Evolutionary conservation across 129 eudicot genomes (phyloP), one percentile per base, ranked within the genome.

Genomic region (Artemisia tridentata): DNA sequence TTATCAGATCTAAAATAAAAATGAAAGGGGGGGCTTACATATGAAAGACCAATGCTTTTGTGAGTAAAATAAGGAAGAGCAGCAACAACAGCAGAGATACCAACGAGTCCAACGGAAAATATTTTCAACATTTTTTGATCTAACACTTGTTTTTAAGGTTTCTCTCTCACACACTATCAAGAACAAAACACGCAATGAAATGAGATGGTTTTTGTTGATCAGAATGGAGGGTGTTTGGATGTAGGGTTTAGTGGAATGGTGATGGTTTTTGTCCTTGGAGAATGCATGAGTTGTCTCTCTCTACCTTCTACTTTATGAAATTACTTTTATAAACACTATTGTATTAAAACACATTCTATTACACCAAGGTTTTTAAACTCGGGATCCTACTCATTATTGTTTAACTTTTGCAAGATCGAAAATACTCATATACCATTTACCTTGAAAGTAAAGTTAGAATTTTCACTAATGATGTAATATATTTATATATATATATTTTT

Each of bases 91-190:
- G 89, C 98, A 74, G 90, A 93, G 15, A 93, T 71, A 8, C 98
- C 98, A 10, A 93, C 99, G 99, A 62, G 96, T 85, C 97, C 99
- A 93, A 15, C 99, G 76, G 86, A 93, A 93, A 45, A 90, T 90
- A 51, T 80, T 80, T 79, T 93, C 99, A 15, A 93, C 77, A 78
- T 87, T 90, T 23, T 70, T 79, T 21, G 12, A 38, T 48, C 11
- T 15, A 9, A 16, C n/a, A n/a, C n/a, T n/a, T n/a, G n/a, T n/a
- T n/a, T 25, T 29, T 54, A 52, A 41, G 17, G 1, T 21, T 31
- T 47, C 85, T 66, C 65, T 34, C 52, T 59, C 76, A 56, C 78
- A 17, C 61, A 47, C 17, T 3, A 34, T 19, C 45, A 23, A 58
- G 8, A 34, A 1, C 0, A 34, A 34, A 34, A 34, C 41, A 6